These are phyloP conservation scores for Coniophora puteana DNA, from an alignment of 1,284 basidiomycete species.

Conservation along the genomic window DNA sequence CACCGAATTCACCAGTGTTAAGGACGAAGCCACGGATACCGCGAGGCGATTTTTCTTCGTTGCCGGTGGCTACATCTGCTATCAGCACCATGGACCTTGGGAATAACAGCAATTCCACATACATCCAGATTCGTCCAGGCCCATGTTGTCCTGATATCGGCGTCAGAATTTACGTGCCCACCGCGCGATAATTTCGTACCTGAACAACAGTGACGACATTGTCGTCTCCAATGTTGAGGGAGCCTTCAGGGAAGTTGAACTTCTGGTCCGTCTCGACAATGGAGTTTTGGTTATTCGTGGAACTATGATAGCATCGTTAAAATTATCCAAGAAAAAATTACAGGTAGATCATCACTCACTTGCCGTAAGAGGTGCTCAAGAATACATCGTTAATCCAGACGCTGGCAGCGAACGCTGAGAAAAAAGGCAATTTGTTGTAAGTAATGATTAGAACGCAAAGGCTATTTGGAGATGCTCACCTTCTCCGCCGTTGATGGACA, in stretches of 20 bases:
- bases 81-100: slow-evolving; percentile 7
- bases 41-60: slow-evolving; percentile 61
- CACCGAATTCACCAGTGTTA: slow-evolving; percentile 51
- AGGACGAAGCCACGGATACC: slow-evolving; percentile 76
- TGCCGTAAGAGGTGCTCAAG: slow-evolving; percentile 67
- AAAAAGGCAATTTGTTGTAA: slow-evolving; percentile 1
- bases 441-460: neutral
- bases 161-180: neutral
- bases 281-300: slow-evolving; percentile 56
- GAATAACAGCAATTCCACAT: slow-evolving; percentile 19
- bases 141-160: slow-evolving; percentile 69
- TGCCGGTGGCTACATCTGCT: slow-evolving; percentile 25
- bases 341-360: slow-evolving; percentile 36
- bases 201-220: slow-evolving; percentile 77
- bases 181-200: slow-evolving; percentile 29
- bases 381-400: slow-evolving; percentile 79
- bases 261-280: slow-evolving; percentile 60
- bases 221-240: slow-evolving; percentile 47
- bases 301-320: slow-evolving; percentile 32
- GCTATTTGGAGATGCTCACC: slow-evolving; percentile 36
- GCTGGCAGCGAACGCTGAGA: slow-evolving; percentile 64
- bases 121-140: slow-evolving; percentile 61
- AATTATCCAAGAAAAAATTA: slow-evolving; percentile 5
- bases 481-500: slow-evolving; percentile 77
- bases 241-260: slow-evolving; percentile 56